Base-by-base conservation (phyloP, 2,329 filamentous ascomycete genomes). In the Pseudodiploospora longispora region DNA sequence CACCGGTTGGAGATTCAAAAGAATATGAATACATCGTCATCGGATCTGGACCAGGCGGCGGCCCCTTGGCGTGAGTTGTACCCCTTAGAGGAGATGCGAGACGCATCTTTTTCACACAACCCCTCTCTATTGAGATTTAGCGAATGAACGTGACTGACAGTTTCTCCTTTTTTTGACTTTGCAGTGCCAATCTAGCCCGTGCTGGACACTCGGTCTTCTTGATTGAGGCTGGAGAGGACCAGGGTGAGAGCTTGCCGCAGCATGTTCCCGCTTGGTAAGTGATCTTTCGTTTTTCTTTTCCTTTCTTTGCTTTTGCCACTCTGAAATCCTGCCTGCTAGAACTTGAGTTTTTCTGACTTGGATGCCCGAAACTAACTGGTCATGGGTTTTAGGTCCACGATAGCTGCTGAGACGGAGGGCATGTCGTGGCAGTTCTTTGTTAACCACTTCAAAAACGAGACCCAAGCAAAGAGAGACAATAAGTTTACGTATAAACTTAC, bases 381-480 rank as follows among this genome's bases (percentile, higher is more conserved):
- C 19, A 19, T 19, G 19, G 19, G 19, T 19, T 19, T 19, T 19
- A 37, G 33, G 10, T 44, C 12, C 45, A 12, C 34, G 8, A 29
- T 36, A 19, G 32, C 32, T 12, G 32, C 52, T 1, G 52, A 56
- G 28, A 19, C 50, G 2, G 46, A 48, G 0, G 45, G 12, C 30
- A 56, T 56, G 42, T 50, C 55, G 1, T 82, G 78, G 78, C 69
- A 76, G 55, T 82, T 77, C 60, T 83, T 70, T 46, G 76, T 82
- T 38, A 70, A 72, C 43, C 78, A 83, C 57, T 81, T 80, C 52
- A 59, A 49, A 31, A 52, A 57, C 28, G 43, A 50, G 4, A 52
- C 50, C 0, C 50, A 55, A 27, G 54, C 52, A 0, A 40, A 37
- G 0, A 34, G 53, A 19, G 54, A 57, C 27, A 45, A 42, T 12